These are phyloP conservation scores for Cardamine occulta DNA, from an alignment of 345 rosid genomes.

Conservation along the genomic window DNA sequence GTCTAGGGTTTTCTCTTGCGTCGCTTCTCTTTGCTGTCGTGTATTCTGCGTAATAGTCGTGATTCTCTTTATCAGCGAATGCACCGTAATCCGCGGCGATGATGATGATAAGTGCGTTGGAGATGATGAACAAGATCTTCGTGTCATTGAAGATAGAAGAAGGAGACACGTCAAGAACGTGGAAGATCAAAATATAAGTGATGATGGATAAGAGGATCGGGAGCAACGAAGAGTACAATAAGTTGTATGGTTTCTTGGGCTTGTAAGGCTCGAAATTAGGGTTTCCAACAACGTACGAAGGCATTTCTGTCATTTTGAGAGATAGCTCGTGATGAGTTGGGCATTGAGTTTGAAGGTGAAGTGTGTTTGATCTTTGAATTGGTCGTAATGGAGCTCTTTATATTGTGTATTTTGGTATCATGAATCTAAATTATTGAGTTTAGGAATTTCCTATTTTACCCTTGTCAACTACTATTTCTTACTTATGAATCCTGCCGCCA, in stretches of 20 bases:
- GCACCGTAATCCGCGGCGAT: constrained; percentile 40
- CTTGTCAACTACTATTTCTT: constrained; percentile 25
- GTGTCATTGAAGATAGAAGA: constrained; percentile 34
- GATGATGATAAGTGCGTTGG: constrained; percentile 39
- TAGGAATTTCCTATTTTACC: not conserved
- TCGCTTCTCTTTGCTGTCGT: constrained; percentile 14
- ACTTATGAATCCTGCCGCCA: constrained; percentile 35
- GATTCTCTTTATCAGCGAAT: constrained; percentile 23
- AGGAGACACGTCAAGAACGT: constrained; percentile 28
- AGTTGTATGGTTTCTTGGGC: constrained; percentile 21
- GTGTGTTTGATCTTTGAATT: constrained; percentile 14
- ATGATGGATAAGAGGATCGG: constrained; percentile 27
- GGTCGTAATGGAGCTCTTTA: constrained; percentile 17
- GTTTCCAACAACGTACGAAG: constrained; percentile 26
- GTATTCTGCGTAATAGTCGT: constrained; percentile 32
- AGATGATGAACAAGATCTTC: constrained; percentile 38
- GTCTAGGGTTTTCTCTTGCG: not conserved
- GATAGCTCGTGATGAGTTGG: constrained; percentile 11
- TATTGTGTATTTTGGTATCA: constrained; percentile 14
- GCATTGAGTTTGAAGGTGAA: constrained; percentile 25
- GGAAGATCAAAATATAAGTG: constrained; percentile 34
- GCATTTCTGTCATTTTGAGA: constrained; percentile 31
- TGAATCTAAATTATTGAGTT: constrained; percentile 32
- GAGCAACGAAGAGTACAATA: constrained; percentile 20
- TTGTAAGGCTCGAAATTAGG: constrained; percentile 31